Percentiles rank a stretch among this genome's conserved stretches.
phyloP scores from a whole-genome alignment of 2,329 filamentous ascomycete genomes.

The Hypoxylon sp. region DNA sequence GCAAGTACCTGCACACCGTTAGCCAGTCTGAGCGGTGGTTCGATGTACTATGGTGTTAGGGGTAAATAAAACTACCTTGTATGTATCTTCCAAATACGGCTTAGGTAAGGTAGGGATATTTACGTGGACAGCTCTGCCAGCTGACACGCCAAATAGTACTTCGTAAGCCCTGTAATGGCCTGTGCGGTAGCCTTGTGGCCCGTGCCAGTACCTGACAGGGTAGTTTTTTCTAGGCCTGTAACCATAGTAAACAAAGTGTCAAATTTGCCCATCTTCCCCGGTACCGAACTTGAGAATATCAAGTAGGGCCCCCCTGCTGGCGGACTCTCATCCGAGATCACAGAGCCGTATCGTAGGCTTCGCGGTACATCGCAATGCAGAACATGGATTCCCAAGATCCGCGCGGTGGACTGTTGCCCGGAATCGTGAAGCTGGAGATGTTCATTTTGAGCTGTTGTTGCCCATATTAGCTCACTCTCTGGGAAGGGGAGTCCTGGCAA shows the following conservation, averaged over 20 bases:
- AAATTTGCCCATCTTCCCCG: constrained; percentile 14
- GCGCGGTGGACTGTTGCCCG: constrained; percentile 8
- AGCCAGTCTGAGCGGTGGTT: constrained; percentile 14
- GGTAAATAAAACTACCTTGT: too few relatives aligned
- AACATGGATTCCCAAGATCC: constrained; percentile 19
- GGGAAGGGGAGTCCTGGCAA: constrained; percentile 1
- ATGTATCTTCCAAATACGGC: too few relatives aligned
- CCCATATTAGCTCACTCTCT: constrained; percentile 6
- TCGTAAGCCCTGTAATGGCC: too few relatives aligned
- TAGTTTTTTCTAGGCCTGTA: too few relatives aligned
- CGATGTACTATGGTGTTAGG: too few relatives aligned
- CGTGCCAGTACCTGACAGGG: too few relatives aligned
- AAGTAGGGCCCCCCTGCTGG: constrained; percentile 8
- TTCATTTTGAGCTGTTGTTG: background rate
- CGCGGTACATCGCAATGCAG: constrained; percentile 18
- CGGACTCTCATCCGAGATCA: constrained; percentile 31
- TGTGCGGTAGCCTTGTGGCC: too few relatives aligned
- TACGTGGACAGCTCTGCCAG: too few relatives aligned
- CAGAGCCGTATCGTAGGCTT: constrained; percentile 14
- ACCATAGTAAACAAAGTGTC: constrained; percentile 4
- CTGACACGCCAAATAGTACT: too few relatives aligned
- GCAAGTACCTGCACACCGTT: constrained; percentile 18
- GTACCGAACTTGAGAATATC: constrained; percentile 3
- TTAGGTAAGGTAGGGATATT: too few relatives aligned
- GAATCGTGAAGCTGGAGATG: constrained; percentile 10